phyloP scores from a whole-genome alignment of 768 basidiomycete genomes.

The Leucocoprinus birnbaumii region DNA sequence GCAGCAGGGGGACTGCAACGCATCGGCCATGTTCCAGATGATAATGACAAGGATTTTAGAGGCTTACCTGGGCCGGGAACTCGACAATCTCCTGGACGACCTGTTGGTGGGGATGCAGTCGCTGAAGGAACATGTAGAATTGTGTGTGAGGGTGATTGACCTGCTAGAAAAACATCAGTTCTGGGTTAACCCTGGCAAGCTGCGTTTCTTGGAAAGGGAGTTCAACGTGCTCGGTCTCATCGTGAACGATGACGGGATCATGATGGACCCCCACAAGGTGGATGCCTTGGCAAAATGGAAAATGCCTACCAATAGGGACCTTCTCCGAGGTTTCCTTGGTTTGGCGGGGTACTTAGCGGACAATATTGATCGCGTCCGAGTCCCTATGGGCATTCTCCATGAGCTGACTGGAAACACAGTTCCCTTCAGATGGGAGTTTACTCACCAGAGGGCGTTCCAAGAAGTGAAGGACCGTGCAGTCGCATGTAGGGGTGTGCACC shows the following conservation, averaged over 20 bases:
- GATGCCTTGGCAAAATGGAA: conserved; percentile 21
- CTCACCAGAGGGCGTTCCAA: conserved; percentile 24
- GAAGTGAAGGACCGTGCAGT: conserved; percentile 23
- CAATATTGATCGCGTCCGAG: conserved; percentile 20
- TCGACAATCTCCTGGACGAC: conserved; percentile 16
- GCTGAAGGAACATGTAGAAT: conserved; percentile 25
- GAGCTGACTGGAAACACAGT: conserved; percentile 14
- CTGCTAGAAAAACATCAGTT: conserved; percentile 16
- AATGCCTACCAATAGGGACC: conserved; percentile 18
- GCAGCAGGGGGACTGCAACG: conserved; percentile 24
- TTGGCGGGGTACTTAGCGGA: conserved; percentile 16
- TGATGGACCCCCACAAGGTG: conserved; percentile 36
- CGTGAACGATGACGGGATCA: conserved; percentile 28
- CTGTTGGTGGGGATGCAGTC: conserved; percentile 19
- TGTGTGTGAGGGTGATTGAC: conserved; percentile 15
- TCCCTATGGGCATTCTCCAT: conserved; percentile 27
- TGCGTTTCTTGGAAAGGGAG: conserved; percentile 13
- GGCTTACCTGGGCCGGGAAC: conserved; percentile 2
- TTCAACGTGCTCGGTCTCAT: conserved; percentile 32
- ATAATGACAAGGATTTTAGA: conserved; percentile 24
- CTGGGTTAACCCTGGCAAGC: conserved; percentile 18
- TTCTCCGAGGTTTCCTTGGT: conserved; percentile 10
- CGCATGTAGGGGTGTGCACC: conserved; percentile 12
- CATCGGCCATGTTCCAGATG: conserved; percentile 31
- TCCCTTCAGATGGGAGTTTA: conserved; percentile 18